phyloP scores from a whole-genome alignment of 768 basidiomycete species.

The Amanita pseudoporphyria region DNA sequence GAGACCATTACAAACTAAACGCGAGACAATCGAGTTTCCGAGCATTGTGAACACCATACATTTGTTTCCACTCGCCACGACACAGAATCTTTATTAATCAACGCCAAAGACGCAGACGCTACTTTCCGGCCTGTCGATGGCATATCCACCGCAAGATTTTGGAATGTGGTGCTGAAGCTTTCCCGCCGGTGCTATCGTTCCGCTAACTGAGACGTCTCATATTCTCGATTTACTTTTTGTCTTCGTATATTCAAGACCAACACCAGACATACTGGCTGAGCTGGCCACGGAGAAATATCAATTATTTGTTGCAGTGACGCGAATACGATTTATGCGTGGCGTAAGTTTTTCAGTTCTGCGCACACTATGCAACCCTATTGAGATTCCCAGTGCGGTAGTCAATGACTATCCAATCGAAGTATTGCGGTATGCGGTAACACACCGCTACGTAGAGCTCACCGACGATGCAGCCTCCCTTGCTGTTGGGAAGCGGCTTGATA shows the following conservation, averaged over 20 bases:
- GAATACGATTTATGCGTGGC: conserved; percentile 1
- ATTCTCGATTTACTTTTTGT: conserved; percentile 11
- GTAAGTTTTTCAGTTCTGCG: background rate
- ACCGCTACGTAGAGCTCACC: conserved; percentile 3
- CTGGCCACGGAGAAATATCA: conserved; percentile 8
- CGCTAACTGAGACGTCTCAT: conserved; percentile 7
- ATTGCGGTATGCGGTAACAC: conserved; percentile 1
- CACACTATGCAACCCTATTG: background rate
- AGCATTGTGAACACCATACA: no score
- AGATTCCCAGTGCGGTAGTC: background rate
- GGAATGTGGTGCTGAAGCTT: conserved; percentile 7
- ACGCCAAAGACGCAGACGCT: conserved; percentile 11
- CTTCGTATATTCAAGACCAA: conserved; percentile 8
- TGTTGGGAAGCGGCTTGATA: background rate
- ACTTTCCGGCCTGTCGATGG: conserved; percentile 10
- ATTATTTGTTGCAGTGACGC: background rate
- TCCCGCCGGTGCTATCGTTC: conserved; percentile 8
- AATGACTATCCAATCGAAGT: conserved; percentile 1
- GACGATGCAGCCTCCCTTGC: background rate
- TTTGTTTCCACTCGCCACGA: no score
- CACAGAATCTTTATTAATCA: no score
- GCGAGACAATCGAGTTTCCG: no score
- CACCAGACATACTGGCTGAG: background rate
- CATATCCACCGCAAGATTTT: conserved; percentile 11
- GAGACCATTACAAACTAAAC: no score